Base-by-base conservation (phyloP, 257 asterid species). In the Jaltomata sinuosa region DNA sequence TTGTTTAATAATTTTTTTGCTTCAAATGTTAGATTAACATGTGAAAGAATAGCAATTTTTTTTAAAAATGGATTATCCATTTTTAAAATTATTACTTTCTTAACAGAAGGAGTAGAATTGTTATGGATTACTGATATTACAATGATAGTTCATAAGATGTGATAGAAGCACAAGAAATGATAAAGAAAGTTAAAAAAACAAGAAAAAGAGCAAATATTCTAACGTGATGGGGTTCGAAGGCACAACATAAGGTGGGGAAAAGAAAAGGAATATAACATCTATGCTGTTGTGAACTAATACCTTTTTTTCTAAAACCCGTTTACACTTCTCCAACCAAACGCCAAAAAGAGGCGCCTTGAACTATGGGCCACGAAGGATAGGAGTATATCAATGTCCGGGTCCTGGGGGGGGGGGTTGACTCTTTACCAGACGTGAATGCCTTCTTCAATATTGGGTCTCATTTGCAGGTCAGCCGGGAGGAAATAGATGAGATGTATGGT, bases 401-500 rank as follows among this genome's bases (percentile, higher is more conserved):
- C 16, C 0, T 3, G 22, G 15, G 5, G 31, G 32, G 1, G 15
- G 67, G 7, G n/a, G 11, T 3, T 11, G 2, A 3, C 22, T 3
- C 25, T 8, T 34, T 8, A 68, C 18, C 15, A 68, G 79, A 38
- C 10, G 6, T 36, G 52, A n/a, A 11, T 74, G 80, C 22, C 80
- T 74, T 45, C 15, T 74, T 45, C 59, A 74, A 45, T 45, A 45
- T 22, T 8, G 59, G 59, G 38, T 74, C 5, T 25, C 59, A n/a
- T 21, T 53, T 90, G 88, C 97, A 96, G 99, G 97, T 96, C 50
- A 92, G 87, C 84, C 91, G 88, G 67, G 67, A 94, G 49, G 99
- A 94, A 89, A 94, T 96, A 87, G 87, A 90, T 83, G 91, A 92
- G 64, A 91, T 93, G 78, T 96, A 94, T 87, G 98, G 99, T 65